Percentiles rank a stretch among this genome's conserved stretches.
Conservation (phyloP, 2,329 filamentous ascomycete species). For the Pyrenophora teres region DNA sequence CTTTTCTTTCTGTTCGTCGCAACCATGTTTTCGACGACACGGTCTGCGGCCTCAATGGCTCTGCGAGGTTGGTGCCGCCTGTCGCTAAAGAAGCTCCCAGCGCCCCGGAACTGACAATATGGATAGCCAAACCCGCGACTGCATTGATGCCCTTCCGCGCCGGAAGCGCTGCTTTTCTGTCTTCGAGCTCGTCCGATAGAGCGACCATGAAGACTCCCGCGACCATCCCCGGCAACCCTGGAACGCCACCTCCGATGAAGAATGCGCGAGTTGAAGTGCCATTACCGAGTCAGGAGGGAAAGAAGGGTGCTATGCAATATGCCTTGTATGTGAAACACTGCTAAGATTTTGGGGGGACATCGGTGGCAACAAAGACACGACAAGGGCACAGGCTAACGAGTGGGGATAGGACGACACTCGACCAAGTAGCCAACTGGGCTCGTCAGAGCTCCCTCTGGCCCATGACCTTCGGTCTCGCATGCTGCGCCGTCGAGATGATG, state of each 20-base stretch:
- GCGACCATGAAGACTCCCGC: slow-evolving; percentile 61
- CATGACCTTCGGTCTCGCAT: slow-evolving; percentile 87
- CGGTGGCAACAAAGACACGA: not conserved
- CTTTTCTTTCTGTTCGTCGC: slow-evolving; percentile 42
- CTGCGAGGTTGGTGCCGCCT: slow-evolving; percentile 55
- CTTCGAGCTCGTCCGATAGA: slow-evolving; percentile 67
- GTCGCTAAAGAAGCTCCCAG: slow-evolving; percentile 19
- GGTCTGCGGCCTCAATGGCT: slow-evolving; percentile 59
- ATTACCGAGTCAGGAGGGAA: slow-evolving; percentile 76
- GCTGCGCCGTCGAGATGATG: slow-evolving; percentile 95
- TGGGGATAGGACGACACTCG: slow-evolving; percentile 70
- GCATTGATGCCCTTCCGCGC: slow-evolving; percentile 68
- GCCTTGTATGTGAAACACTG: slow-evolving; percentile 68
- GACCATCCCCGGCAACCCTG: slow-evolving; percentile 59
- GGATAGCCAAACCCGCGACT: slow-evolving; percentile 67
- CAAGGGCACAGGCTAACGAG: slow-evolving; percentile 21
- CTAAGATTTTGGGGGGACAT: not conserved
- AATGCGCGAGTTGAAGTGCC: slow-evolving; percentile 70
- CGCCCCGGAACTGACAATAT: slow-evolving; percentile 34
- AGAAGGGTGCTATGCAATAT: slow-evolving; percentile 82
- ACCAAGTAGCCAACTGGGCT: slow-evolving; percentile 84
- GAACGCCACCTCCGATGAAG: slow-evolving; percentile 58
- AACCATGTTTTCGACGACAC: slow-evolving; percentile 57
- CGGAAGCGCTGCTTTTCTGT: slow-evolving; percentile 65
- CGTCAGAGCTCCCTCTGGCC: slow-evolving; percentile 89